Conservation (phyloP, 1,139 yeast species). For the Arxiozyma slooffiae region DNA sequence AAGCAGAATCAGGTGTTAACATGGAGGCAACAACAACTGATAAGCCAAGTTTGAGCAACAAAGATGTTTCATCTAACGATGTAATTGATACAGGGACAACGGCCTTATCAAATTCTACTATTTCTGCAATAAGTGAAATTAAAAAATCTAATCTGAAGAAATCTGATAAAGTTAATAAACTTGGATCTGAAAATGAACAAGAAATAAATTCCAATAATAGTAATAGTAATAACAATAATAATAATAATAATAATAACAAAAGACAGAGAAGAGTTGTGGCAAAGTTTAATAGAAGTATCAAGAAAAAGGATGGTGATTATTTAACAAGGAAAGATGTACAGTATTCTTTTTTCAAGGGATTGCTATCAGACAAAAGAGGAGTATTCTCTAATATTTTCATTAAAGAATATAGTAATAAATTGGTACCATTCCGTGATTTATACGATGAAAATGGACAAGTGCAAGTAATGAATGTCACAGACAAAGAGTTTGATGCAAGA, state of each 20-base stretch:
- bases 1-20: background rate
- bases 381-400: slow-evolving; percentile 60
- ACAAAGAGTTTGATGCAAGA: slow-evolving; percentile 26
- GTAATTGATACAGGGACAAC: background rate
- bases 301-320: slow-evolving; percentile 87
- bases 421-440: slow-evolving; percentile 13
- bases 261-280: slow-evolving; percentile 21
- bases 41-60: background rate
- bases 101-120: background rate
- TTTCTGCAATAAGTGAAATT: background rate
- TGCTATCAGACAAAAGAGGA: slow-evolving; percentile 53
- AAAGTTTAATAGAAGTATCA: slow-evolving; percentile 46
- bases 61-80: background rate
- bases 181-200: background rate
- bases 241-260: background rate
- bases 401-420: slow-evolving; percentile 14
- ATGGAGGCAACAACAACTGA: background rate
- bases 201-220: background rate
- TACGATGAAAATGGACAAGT: slow-evolving; percentile 9
- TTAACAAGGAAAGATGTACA: slow-evolving; percentile 85
- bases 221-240: no score
- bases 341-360: slow-evolving; percentile 57
- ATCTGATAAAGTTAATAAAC: background rate
- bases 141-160: background rate
- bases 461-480: slow-evolving; percentile 27